Evolutionary conservation across 129 eudicot genomes (phyloP).

Genomic region (Scalesia atractyloides): DNA sequence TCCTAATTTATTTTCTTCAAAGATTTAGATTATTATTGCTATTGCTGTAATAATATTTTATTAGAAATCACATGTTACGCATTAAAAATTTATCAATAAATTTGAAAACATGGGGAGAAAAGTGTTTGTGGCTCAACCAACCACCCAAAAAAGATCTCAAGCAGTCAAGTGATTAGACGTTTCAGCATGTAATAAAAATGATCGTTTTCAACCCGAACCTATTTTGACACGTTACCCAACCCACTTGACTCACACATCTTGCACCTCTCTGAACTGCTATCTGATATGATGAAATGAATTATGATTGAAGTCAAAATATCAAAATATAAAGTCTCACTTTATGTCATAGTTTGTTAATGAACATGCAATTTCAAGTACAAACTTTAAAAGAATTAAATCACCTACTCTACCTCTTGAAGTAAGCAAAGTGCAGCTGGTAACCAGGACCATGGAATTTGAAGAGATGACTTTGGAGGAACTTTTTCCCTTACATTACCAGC

Average conservation of each 20-base stretch:
- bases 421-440: conserved; percentile 95
- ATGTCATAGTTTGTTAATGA: not conserved
- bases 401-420: conserved; percentile 83
- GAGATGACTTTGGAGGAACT: conserved; percentile 81
- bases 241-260: not conserved
- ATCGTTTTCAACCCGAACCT: not conserved
- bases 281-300: not conserved
- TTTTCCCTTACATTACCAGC: conserved; percentile 83
- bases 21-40: not conserved
- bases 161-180: not conserved
- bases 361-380: not conserved
- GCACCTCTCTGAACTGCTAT: not conserved
- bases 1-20: not conserved
- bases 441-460: conserved; percentile 97
- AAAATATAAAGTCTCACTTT: not conserved
- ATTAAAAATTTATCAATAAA: not conserved
- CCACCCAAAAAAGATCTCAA: conserved; percentile 7
- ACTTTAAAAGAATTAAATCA: not conserved
- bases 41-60: not conserved
- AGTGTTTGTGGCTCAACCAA: conserved; percentile 6
- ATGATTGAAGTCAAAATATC: not conserved
- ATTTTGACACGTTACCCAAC: not conserved
- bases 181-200: not conserved
- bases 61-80: not conserved
- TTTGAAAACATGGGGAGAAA: not conserved